Conservation (phyloP, 2,329 filamentous ascomycete species). For the Periglandula ipomoeae region DNA sequence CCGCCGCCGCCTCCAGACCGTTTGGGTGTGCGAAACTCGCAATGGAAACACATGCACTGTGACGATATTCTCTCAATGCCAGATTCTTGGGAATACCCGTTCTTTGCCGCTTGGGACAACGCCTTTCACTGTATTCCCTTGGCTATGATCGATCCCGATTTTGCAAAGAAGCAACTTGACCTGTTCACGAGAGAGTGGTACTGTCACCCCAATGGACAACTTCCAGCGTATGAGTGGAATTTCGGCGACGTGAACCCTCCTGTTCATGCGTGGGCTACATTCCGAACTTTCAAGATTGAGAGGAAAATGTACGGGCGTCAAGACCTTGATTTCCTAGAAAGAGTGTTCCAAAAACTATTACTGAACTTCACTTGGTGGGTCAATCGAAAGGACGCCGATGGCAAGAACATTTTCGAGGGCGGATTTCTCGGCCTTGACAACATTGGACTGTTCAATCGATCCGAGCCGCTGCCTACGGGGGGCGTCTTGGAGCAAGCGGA, state of each 20-base stretch:
- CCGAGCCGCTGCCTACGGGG: conserved; percentile 86
- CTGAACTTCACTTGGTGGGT: conserved; percentile 99
- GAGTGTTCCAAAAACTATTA: conserved; percentile 91
- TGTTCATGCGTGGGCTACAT: conserved; percentile 92
- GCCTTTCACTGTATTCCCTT: conserved; percentile 95
- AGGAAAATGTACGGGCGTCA: conserved; percentile 93
- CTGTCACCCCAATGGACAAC: conserved; percentile 93
- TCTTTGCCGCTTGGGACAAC: conserved; percentile 95
- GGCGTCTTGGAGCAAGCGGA: conserved; percentile 93
- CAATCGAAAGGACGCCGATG: conserved; percentile 87
- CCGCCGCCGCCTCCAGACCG: conserved; percentile 74
- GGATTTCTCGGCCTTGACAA: conserved; percentile 95
- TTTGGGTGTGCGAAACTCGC: conserved; percentile 72
- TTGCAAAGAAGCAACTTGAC: conserved; percentile 96
- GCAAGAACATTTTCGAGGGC: conserved; percentile 96
- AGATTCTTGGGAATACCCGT: conserved; percentile 97
- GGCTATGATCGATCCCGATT: conserved; percentile 95
- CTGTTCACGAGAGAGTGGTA: conserved; percentile 97
- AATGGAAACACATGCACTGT: conserved; percentile 92
- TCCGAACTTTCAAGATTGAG: conserved; percentile 96
- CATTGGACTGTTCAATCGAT: conserved; percentile 94
- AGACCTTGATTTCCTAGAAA: conserved; percentile 89
- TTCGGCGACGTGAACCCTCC: conserved; percentile 96
- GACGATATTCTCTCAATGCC: conserved; percentile 97
- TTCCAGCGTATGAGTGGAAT: conserved; percentile 95